A percentile compares a stretch with the other conserved stretches of the same genome.
Conservation (phyloP, 441 rosid genomes). For the Populus tomentosa region DNA sequence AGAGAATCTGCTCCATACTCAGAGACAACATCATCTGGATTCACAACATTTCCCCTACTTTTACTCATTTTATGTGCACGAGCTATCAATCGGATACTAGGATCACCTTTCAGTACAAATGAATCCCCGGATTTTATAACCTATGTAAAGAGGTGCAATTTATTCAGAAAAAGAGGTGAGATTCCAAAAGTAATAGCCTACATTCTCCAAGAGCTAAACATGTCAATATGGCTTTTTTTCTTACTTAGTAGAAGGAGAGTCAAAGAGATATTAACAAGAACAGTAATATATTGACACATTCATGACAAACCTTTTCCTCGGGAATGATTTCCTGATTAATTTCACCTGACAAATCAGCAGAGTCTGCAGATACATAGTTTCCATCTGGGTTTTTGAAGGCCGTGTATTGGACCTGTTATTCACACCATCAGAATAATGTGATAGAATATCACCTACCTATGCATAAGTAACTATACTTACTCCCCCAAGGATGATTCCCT, state of each 20-base stretch:
- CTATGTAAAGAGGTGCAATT: conserved; percentile 29
- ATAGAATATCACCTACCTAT: neutral
- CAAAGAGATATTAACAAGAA: neutral
- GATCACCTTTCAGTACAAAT: conserved; percentile 67
- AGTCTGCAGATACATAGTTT: conserved; percentile 67
- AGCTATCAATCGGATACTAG: conserved; percentile 54
- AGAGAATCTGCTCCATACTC: conserved; percentile 96
- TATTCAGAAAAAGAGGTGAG: conserved; percentile 5
- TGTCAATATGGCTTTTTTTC: neutral
- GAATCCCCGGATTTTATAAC: conserved; percentile 75
- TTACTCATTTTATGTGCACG: conserved; percentile 97
- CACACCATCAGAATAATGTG: conserved; percentile 26
- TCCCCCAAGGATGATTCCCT: conserved; percentile 97
- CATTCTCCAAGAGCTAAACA: neutral
- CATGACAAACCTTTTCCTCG: conserved; percentile 58
- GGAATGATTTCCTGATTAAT: conserved; percentile 55
- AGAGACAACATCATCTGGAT: conserved; percentile 86
- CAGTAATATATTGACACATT: conserved; percentile 12
- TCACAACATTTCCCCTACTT: conserved; percentile 97
- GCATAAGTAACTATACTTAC: conserved; percentile 40
- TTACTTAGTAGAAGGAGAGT: neutral
- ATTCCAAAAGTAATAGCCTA: neutral
- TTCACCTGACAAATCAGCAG: conserved; percentile 38
- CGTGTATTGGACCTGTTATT: conserved; percentile 77
- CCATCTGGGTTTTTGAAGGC: conserved; percentile 73